Evolutionary conservation across 1,284 basidiomycete species (phyloP), one percentile per base, ranked within the genome.

Genomic region (Cryptococcus floricola): DNA sequence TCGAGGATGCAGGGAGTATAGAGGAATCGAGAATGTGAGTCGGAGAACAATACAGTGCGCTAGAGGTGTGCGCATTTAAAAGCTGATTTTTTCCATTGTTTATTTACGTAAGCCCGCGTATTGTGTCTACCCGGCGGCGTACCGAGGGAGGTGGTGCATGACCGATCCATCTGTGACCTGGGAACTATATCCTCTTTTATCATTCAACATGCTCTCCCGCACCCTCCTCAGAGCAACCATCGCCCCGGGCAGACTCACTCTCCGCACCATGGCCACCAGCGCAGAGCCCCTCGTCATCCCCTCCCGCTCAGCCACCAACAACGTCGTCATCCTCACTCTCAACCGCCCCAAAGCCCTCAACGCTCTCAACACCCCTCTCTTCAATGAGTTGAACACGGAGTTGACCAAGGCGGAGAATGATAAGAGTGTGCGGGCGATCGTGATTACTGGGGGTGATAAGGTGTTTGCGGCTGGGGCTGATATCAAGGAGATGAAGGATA

Each of bases 331-430:
- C 65, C 85, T 99, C 75, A 91, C 89, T 14, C 83, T 99, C 70
- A 97, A 99, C 81, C 84, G 95, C 54, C 95, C 96, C 50, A 97
- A 96, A 73, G 91, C 91, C 25, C 82, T 98, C 67, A 98, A 98
- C 75, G 95, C 96, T 39, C 81, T 98, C 59, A 89, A 84, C 69
- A 83, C 86, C 10, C 87, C 89, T 8, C 80, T 95, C 57, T 87
- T 93, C 73, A 77, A 77, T 19, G 86, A 90, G 70, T 82, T 96
- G 50, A 89, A 91, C 70, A 80, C 83, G 52, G 91, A 89, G 16
- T 75, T 94, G 48, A 81, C 79, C 34, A 82, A 84, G 50, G 85
- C 87, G 5, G 89, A 92, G 69, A 79, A 77, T 43, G 91, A 95
- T 67, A 81, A 85, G 39, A 77, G 79, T 10, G 80, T 90, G 50